Evolutionary conservation across 2,329 filamentous ascomycete species (phyloP).

Genomic region (Penicillium concentricum): DNA sequence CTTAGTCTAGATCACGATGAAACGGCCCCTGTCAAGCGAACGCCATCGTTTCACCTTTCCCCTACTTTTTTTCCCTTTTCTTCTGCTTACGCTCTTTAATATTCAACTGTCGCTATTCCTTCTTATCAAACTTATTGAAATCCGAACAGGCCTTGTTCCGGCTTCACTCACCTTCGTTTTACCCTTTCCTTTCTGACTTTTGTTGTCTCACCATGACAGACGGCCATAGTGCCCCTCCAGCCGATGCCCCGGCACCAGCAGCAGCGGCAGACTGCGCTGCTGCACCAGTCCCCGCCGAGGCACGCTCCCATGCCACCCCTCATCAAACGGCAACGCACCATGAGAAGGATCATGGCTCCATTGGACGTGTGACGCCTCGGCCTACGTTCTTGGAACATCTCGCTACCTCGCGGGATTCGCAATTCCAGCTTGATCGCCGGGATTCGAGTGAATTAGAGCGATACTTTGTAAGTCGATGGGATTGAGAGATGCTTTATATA

Average conservation of each 20-base stretch:
- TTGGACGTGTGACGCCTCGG: conserved; percentile 28
- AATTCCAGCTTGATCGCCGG: conserved; percentile 30
- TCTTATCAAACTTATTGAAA: conserved; percentile 4
- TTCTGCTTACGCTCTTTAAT: not conserved
- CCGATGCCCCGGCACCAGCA: conserved; percentile 13
- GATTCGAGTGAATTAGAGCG: conserved; percentile 55
- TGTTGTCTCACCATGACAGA: conserved; percentile 19
- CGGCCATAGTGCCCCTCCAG: conserved; percentile 13
- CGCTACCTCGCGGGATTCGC: conserved; percentile 31
- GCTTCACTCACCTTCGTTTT: not conserved
- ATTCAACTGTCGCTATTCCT: not conserved
- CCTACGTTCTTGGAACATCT: conserved; percentile 37
- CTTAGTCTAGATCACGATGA: conserved; percentile 18
- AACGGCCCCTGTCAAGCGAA: conserved; percentile 13
- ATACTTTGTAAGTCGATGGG: conserved; percentile 54
- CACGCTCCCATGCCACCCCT: conserved; percentile 10
- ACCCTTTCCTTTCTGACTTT: not conserved
- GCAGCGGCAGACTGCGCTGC: conserved; percentile 12
- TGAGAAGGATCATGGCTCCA: conserved; percentile 25
- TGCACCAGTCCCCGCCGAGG: conserved; percentile 17
- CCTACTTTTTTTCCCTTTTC: conserved; percentile 3
- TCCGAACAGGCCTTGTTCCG: not conserved
- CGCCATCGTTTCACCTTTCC: conserved; percentile 13
- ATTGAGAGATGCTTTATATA: not conserved
- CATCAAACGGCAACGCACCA: conserved; percentile 11